Base-by-base conservation (phyloP, 306 rosid genomes). In the Vicia faba region DNA sequence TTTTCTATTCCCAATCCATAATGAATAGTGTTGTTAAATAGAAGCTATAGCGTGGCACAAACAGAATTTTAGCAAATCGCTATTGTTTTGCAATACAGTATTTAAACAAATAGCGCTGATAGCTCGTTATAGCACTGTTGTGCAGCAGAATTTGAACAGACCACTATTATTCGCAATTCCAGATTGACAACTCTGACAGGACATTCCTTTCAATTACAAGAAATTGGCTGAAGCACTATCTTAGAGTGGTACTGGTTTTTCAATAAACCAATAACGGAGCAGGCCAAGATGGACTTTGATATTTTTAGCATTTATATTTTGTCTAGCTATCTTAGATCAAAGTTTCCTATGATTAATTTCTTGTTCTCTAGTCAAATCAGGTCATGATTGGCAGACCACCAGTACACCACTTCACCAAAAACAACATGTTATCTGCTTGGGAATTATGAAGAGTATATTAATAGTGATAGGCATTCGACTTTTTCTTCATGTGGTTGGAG, bases 401-500 rank as follows among this genome's bases (percentile, higher is more conserved):
- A 3, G 53, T 15, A 46, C 20, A 46, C 11, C 53, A 46, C 53
- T 46, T 46, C 23, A 8, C 53, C 53, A 20, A 15, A 46, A 46
- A 15, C 20, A 15, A 46, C 5, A 31, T 7, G 23, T 46, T 46
- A 46, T 46, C 15, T 15, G 23, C 53, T 15, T 15, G 23, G 20
- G 23, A 46, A 46, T 46, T 15, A 9, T 14, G 19, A 46, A 46
- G 19, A 14, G 53, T 15, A 51, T 25, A 46, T 62, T 51, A 51
- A 15, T 49, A 28, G 18, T 39, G 29, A 54, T 28, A 9, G 15
- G 41, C 64, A 63, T 29, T 38, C 3, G 61, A 15, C 9, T 36
- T 61, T 71, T 43, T 16, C 55, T 4, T 59, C 25, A 13, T 29
- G 51, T 31, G 49, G 67, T 33, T 45, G 38, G 23, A 59, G 5